Evolutionary conservation across 371 early-diverging fungal species (phyloP), one percentile per base, ranked within the genome.

Genomic region (Cokeromyces recurvatus): DNA sequence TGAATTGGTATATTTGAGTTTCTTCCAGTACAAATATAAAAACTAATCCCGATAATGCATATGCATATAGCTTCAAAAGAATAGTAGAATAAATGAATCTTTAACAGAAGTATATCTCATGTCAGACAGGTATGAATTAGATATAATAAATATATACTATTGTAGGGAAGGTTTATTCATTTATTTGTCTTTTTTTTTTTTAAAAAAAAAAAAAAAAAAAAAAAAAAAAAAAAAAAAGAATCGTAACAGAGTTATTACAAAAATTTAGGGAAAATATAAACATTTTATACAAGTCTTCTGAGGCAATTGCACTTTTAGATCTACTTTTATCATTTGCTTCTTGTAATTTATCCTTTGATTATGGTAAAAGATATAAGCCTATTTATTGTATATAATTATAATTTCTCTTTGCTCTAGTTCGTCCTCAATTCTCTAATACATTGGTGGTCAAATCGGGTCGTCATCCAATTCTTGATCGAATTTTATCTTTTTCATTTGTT

Each of bases 21-120:
- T n/a, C n/a, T n/a, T n/a, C n/a, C 3, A 38, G 22, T 16, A 31
- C 15, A 6, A 15, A 23, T 2, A n/a, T 16, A 25, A 7, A 16
- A 24, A 21, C 3, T 4, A 29, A 2, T 14, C 20, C 19, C 20
- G 12, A 17, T 27, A 10, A n/a, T 42, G 16, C 23, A 17, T 11
- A 44, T 35, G 49, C 32, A 7, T 22, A 8, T 35, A 68, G 62
- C 55, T 76, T 15, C 75, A 80, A 58, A 71, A 67, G 31, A 81
- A 77, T 50, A 74, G 68, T 43, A 82, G 87, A 48, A 72, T 83
- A 24, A 86, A 94, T 43, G 91, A 91, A 39, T 86, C 95, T 1
- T 69, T 94, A 17, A 73, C 81, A 15, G 97, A 95, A 62, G 86
- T 95, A 8, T 91, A 81, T 53, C 46, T 90, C 35, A 82, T 91